Percentiles rank a stretch among this genome's conserved stretches.
Evolutionary conservation across 2,329 filamentous ascomycete species (phyloP).

Genomic region (Cladosporium sphaerospermum): DNA sequence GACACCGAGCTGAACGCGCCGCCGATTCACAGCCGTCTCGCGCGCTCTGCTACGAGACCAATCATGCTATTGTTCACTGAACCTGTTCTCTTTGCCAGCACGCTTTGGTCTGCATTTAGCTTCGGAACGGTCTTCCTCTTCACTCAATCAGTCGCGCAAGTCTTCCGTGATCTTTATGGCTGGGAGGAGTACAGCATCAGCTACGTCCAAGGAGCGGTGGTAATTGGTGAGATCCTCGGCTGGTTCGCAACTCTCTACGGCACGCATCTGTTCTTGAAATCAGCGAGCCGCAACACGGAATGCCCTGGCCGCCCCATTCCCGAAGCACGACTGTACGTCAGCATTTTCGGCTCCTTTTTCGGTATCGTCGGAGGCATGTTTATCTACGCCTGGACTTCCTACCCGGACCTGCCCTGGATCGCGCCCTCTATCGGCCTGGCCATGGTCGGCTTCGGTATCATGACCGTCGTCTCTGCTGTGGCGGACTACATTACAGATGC

Average conservation of each 20-base stretch:
- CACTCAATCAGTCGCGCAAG: constrained; percentile 43
- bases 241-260: constrained; percentile 31
- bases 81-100: constrained; percentile 43
- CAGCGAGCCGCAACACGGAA: constrained; percentile 34
- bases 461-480: constrained; percentile 40
- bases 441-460: constrained; percentile 46
- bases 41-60: constrained; percentile 28
- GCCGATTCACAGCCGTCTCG: constrained; percentile 29
- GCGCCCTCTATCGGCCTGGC: constrained; percentile 42
- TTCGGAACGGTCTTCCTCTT: constrained; percentile 45
- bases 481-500: constrained; percentile 46
- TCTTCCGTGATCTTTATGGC: constrained; percentile 36
- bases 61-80: constrained; percentile 43
- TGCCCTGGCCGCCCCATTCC: constrained; percentile 34
- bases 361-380: constrained; percentile 46
- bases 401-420: constrained; percentile 40
- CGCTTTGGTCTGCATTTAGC: constrained; percentile 44
- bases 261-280: constrained; percentile 36
- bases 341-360: constrained; percentile 39
- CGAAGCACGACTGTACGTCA: constrained; percentile 42
- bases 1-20: constrained; percentile 31
- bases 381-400: constrained; percentile 46
- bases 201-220: constrained; percentile 41
- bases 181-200: constrained; percentile 39
- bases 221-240: constrained; percentile 42